Percentiles rank a stretch among this genome's conserved stretches.
These are phyloP conservation scores for Penicillium pulvis DNA, from an alignment of 495 filamentous ascomycete species.

Conservation along the genomic window DNA sequence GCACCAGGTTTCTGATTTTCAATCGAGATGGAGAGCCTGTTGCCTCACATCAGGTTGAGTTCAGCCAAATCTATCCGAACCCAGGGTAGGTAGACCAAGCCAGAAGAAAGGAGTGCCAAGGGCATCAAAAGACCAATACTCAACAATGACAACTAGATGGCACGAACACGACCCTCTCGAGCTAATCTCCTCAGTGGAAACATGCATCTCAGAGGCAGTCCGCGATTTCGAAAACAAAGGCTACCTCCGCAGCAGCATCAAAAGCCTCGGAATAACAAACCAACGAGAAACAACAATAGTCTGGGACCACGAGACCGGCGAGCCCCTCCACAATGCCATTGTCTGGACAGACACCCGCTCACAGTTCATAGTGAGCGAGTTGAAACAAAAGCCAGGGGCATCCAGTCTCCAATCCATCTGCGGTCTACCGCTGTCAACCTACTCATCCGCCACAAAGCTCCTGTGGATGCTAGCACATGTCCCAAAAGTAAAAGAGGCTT, in stretches of 20 bases:
- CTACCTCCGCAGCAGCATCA: conserved; percentile 66
- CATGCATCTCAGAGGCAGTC: conserved; percentile 80
- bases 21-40: conserved; percentile 76
- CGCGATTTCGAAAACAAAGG: conserved; percentile 68
- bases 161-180: conserved; percentile 89
- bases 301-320: conserved; percentile 86
- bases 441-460: conserved; percentile 89
- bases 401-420: conserved; percentile 71
- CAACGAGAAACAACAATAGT: conserved; percentile 94
- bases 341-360: conserved; percentile 96
- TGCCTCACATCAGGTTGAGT: conserved; percentile 89
- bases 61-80: conserved; percentile 84
- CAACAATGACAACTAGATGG: conserved; percentile 61
- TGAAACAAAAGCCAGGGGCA: conserved; percentile 66
- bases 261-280: conserved; percentile 89
- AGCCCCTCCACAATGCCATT: conserved; percentile 85
- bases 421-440: conserved; percentile 89
- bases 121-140: background rate
- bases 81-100: conserved; percentile 67
- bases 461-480: conserved; percentile 81
- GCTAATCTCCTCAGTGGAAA: conserved; percentile 74
- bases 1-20: conserved; percentile 90
- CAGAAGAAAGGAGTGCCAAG: background rate
- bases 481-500: conserved; percentile 71
- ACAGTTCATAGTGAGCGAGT: conserved; percentile 69